These are phyloP conservation scores for Termitomyces sp. DNA, from an alignment of 768 basidiomycete genomes.

Conservation along the genomic window DNA sequence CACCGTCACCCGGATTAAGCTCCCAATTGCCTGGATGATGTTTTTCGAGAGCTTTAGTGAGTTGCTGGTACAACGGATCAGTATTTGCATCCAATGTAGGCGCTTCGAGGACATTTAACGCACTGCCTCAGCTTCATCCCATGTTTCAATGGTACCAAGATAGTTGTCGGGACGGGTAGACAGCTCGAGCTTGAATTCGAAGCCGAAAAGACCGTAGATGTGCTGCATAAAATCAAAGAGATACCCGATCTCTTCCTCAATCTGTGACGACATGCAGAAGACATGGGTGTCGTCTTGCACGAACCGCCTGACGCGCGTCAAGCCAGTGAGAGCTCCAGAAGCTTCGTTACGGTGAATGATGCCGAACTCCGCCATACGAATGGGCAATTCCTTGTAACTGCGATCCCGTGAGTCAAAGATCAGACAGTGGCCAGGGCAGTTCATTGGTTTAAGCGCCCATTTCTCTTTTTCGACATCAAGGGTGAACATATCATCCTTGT, in stretches of 20 bases:
- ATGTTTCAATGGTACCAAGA: constrained; percentile 84
- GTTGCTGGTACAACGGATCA: constrained; percentile 50
- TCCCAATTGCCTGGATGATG: constrained; percentile 88
- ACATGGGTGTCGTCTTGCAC: constrained; percentile 98
- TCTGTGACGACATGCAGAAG: constrained; percentile 95
- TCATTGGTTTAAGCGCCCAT: constrained; percentile 98
- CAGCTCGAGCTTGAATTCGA: constrained; percentile 89
- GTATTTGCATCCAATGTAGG: not conserved
- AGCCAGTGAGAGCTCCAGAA: constrained; percentile 85
- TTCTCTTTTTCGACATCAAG: constrained; percentile 94
- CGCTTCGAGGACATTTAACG: constrained; percentile 11
- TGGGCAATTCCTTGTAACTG: constrained; percentile 91
- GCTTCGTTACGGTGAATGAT: constrained; percentile 97
- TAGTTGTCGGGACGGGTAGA: constrained; percentile 96
- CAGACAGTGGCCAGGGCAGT: constrained; percentile 95
- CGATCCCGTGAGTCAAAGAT: constrained; percentile 95
- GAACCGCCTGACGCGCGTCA: constrained; percentile 92
- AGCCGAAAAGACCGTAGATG: constrained; percentile 91
- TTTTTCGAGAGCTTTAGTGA: constrained; percentile 77
- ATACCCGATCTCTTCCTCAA: constrained; percentile 79
- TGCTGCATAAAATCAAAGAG: constrained; percentile 95
- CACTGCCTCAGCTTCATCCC: constrained; percentile 86
- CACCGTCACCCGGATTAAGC: constrained; percentile 93
- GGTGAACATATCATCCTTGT: constrained; percentile 96
- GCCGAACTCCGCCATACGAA: constrained; percentile 98